phyloP scores from a whole-genome alignment of 2,329 filamentous ascomycete genomes.

The Fusarium liriodendri region DNA sequence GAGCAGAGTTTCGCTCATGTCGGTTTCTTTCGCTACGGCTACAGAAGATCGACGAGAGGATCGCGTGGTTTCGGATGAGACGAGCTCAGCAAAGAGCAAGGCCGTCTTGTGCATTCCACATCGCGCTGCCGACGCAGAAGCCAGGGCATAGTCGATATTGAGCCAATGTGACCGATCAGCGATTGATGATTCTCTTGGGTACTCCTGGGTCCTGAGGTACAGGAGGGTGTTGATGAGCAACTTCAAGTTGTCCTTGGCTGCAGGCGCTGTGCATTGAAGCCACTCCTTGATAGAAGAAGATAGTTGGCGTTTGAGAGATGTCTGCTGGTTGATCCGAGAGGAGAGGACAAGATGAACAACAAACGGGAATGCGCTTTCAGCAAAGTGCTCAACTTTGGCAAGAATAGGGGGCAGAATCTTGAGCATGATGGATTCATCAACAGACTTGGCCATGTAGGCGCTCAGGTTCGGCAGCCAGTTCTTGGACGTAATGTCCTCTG shows the following conservation, averaged over 20 bases:
- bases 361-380: constrained; percentile 81
- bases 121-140: constrained; percentile 76
- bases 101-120: constrained; percentile 92
- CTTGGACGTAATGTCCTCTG: constrained; percentile 54
- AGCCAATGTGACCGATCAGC: constrained; percentile 87
- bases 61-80: constrained; percentile 65
- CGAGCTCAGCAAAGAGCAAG: constrained; percentile 83
- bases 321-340: constrained; percentile 72
- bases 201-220: constrained; percentile 85
- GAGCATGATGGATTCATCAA: constrained; percentile 74
- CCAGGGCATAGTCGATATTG: constrained; percentile 79
- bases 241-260: constrained; percentile 71
- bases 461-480: constrained; percentile 74
- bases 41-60: constrained; percentile 75
- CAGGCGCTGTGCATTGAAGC: constrained; percentile 58
- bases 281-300: constrained; percentile 75
- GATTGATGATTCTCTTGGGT: constrained; percentile 80
- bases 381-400: constrained; percentile 73
- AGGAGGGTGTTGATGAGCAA: constrained; percentile 83
- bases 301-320: constrained; percentile 68
- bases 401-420: constrained; percentile 76
- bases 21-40: constrained; percentile 58
- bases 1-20: constrained; percentile 77
- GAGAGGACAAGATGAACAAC: constrained; percentile 85
- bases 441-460: constrained; percentile 69